Conservation (phyloP, 768 basidiomycete genomes). For the Kwoniella newhampshirensis region DNA sequence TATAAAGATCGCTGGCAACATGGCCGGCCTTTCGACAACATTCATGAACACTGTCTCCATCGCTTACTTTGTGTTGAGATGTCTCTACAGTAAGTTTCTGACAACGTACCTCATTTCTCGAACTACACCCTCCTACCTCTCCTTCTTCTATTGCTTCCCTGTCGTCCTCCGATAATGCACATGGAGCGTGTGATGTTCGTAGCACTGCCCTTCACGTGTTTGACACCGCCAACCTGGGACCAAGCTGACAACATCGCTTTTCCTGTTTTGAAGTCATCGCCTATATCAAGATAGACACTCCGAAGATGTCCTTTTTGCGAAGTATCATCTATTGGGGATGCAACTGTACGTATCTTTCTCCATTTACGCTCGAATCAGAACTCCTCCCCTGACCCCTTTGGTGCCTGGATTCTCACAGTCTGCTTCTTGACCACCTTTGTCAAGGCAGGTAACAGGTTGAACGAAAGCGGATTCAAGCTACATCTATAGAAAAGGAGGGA, state of each 20-base stretch:
- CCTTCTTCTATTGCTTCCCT: not conserved
- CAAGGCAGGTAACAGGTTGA: constrained; percentile 26
- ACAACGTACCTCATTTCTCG: too few species aligned
- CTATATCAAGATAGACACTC: constrained; percentile 33
- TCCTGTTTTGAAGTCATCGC: constrained; percentile 23
- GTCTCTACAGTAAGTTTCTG: constrained; percentile 30
- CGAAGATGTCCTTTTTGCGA: constrained; percentile 24
- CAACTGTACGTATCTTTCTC: constrained; percentile 34
- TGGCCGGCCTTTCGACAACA: constrained; percentile 22
- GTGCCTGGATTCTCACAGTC: too few species aligned
- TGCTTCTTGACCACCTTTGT: constrained; percentile 30
- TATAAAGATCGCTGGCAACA: constrained; percentile 41
- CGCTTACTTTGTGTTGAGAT: constrained; percentile 30
- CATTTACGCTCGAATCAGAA: too few species aligned
- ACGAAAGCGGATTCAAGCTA: constrained; percentile 4
- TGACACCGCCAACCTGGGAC: too few species aligned
- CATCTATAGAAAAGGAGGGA: not conserved
- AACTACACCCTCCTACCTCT: too few species aligned
- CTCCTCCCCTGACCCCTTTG: not conserved
- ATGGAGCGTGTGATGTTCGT: too few species aligned
- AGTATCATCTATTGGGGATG: constrained; percentile 30
- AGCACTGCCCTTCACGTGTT: too few species aligned
- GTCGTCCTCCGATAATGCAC: not conserved
- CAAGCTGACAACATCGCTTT: too few species aligned
- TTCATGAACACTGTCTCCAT: constrained; percentile 38